These are phyloP conservation scores for Paspalum vaginatum DNA, from an alignment of 176 grass and related monocot species.

Conservation along the genomic window DNA sequence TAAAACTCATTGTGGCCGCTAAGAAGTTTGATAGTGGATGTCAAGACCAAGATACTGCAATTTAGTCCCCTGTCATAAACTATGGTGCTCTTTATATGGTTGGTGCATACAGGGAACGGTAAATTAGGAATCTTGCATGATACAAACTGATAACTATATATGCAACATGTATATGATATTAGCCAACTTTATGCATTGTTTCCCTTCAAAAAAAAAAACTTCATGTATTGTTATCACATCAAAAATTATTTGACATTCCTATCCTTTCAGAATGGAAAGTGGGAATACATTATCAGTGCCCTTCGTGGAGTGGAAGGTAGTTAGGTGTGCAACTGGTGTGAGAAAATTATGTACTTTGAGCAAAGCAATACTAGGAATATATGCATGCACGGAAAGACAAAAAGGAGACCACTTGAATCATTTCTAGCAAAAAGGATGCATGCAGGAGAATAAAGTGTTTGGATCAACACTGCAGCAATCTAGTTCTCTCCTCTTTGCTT, in stretches of 20 bases:
- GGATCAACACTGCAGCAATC: constrained; percentile 7
- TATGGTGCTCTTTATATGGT: constrained; percentile 26
- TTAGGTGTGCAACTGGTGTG: constrained; percentile 48
- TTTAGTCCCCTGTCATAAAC: constrained; percentile 28
- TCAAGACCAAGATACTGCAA: constrained; percentile 25
- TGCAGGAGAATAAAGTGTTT: constrained; percentile 47
- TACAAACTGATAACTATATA: constrained; percentile 23
- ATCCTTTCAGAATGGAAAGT: constrained; percentile 39
- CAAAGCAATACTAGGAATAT: constrained; percentile 88
- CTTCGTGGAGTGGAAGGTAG: constrained; percentile 20
- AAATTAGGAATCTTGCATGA: constrained; percentile 35
- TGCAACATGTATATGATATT: constrained; percentile 19
- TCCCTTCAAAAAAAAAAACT: too few relatives aligned
- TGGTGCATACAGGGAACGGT: constrained; percentile 10
- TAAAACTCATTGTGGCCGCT: background rate
- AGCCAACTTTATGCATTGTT: constrained; percentile 10
- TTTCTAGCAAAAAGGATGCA: constrained; percentile 47
- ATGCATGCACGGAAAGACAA: constrained; percentile 54
- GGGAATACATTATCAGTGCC: constrained; percentile 23
- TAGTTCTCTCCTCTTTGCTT: constrained; percentile 23
- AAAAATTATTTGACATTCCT: constrained; percentile 62
- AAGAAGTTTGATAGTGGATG: background rate
- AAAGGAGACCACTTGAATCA: constrained; percentile 49
- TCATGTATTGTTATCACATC: background rate
- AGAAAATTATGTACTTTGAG: constrained; percentile 42